Conservation (phyloP, 2,329 filamentous ascomycete genomes). For the Corynespora cassiicola region DNA sequence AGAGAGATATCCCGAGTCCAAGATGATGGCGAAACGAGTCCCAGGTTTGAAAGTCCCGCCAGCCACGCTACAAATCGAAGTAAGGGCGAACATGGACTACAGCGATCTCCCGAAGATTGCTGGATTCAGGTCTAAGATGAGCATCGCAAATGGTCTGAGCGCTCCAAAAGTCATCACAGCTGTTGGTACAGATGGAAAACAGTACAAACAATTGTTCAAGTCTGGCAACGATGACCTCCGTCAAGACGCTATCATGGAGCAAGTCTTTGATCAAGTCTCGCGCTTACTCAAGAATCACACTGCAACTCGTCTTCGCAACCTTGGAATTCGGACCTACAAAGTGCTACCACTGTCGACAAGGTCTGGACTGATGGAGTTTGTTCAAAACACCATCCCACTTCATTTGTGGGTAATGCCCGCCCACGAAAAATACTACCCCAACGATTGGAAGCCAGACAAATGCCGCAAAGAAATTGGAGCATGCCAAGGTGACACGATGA, state of each 20-base stretch:
- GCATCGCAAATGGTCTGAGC: slow-evolving; percentile 88
- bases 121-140: slow-evolving; percentile 76
- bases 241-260: slow-evolving; percentile 98
- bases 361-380: slow-evolving; percentile 95
- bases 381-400: slow-evolving; percentile 88
- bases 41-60: slow-evolving; percentile 77
- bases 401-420: slow-evolving; percentile 92
- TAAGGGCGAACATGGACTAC: slow-evolving; percentile 78
- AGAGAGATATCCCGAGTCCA: slow-evolving; percentile 68
- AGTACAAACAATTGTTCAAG: slow-evolving; percentile 91
- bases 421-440: slow-evolving; percentile 84
- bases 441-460: slow-evolving; percentile 75
- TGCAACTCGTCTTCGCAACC: slow-evolving; percentile 82
- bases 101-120: slow-evolving; percentile 74
- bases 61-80: slow-evolving; percentile 83
- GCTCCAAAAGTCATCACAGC: slow-evolving; percentile 92
- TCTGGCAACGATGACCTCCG: slow-evolving; percentile 94
- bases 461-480: slow-evolving; percentile 82
- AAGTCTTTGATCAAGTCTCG: slow-evolving; percentile 96
- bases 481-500: slow-evolving; percentile 72
- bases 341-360: slow-evolving; percentile 86
- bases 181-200: slow-evolving; percentile 75
- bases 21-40: slow-evolving; percentile 68
- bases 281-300: slow-evolving; percentile 86
- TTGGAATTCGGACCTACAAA: slow-evolving; percentile 96